These are phyloP conservation scores for Exserohilum turcica DNA, from an alignment of 2,329 filamentous ascomycete species.

Conservation along the genomic window DNA sequence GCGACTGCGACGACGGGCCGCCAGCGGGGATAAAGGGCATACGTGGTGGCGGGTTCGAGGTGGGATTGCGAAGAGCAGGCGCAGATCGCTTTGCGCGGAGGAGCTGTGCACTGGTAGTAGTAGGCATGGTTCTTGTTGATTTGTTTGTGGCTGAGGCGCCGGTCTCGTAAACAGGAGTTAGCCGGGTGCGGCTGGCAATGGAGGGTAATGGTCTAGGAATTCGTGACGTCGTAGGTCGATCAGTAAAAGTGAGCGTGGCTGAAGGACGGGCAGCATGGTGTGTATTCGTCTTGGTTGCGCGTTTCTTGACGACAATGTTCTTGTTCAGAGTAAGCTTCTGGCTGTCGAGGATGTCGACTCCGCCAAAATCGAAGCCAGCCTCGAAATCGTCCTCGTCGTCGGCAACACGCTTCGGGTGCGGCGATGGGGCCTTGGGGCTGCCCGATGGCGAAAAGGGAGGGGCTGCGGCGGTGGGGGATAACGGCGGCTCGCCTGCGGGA, in stretches of 20 bases:
- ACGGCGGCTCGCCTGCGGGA: constrained; percentile 8
- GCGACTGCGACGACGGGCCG: constrained; percentile 72
- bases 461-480: constrained; percentile 24
- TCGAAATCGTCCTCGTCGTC: constrained; percentile 75
- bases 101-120: constrained; percentile 59
- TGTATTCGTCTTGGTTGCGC: constrained; percentile 58
- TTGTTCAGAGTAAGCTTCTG: constrained; percentile 84
- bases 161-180: constrained; percentile 93
- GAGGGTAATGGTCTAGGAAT: constrained; percentile 76
- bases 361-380: constrained; percentile 82
- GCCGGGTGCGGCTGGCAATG: constrained; percentile 55
- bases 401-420: constrained; percentile 21
- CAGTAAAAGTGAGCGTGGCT: constrained; percentile 89
- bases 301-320: constrained; percentile 85
- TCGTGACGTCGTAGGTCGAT: constrained; percentile 69
- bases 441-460: constrained; percentile 26
- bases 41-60: constrained; percentile 63
- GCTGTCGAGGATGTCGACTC: constrained; percentile 79
- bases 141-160: constrained; percentile 70
- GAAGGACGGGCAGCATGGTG: constrained; percentile 75
- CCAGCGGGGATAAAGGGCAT: constrained; percentile 82
- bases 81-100: constrained; percentile 66
- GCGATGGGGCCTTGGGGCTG: constrained; percentile 24
- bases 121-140: constrained; percentile 58
- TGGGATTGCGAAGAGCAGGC: constrained; percentile 58